Percentiles rank a stretch among this genome's conserved stretches.
Conservation (phyloP, 2,329 filamentous ascomycete genomes). For the Hansfordia pulvinata region DNA sequence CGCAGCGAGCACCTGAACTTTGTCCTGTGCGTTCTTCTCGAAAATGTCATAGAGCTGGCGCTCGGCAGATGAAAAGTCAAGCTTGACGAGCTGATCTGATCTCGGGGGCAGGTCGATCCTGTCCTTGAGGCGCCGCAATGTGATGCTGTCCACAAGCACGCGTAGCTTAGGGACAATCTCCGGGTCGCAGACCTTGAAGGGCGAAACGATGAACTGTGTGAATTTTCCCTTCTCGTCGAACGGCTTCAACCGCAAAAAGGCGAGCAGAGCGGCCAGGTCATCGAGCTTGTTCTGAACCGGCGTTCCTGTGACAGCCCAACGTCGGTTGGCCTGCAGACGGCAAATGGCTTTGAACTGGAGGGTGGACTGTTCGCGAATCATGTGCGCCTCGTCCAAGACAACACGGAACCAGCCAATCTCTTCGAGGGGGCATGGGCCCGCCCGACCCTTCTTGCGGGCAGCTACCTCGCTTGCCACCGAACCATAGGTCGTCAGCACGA, state of each 20-base stretch:
- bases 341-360: conserved; percentile 78
- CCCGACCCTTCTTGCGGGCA: conserved; percentile 45
- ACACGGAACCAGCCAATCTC: conserved; percentile 87
- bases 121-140: conserved; percentile 81
- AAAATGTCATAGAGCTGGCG: conserved; percentile 72
- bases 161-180: conserved; percentile 76
- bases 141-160: conserved; percentile 87
- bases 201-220: conserved; percentile 63
- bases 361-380: conserved; percentile 76
- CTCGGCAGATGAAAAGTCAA: conserved; percentile 68
- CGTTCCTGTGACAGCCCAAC: conserved; percentile 96
- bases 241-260: conserved; percentile 71
- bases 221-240: conserved; percentile 73
- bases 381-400: conserved; percentile 88
- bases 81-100: conserved; percentile 55
- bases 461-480: conserved; percentile 71
- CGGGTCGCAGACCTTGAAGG: conserved; percentile 78
- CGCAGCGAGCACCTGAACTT: conserved; percentile 61
- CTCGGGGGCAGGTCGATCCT: conserved; percentile 71
- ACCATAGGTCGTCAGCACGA: conserved; percentile 88
- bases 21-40: conserved; percentile 63
- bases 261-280: conserved; percentile 75
- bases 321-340: conserved; percentile 61
- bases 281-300: conserved; percentile 90
- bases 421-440: conserved; percentile 50